These are phyloP conservation scores for Hygrocybe punicea DNA, from an alignment of 768 basidiomycete genomes.

Conservation along the genomic window DNA sequence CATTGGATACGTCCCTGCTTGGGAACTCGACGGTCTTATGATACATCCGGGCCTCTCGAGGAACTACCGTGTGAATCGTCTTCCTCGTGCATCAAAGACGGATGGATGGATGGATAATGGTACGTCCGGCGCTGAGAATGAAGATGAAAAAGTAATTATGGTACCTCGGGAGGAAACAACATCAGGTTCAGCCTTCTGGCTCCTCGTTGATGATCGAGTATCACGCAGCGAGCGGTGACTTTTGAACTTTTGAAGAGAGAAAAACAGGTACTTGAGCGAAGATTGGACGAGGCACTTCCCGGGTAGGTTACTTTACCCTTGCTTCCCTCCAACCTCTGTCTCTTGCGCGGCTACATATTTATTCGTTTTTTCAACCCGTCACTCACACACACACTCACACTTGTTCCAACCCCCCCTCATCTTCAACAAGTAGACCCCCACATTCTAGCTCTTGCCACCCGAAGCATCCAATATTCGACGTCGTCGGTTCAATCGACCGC, in stretches of 20 bases:
- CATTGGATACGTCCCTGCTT: conserved; percentile 65
- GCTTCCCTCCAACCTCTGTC: too few relatives aligned
- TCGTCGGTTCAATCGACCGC: too few relatives aligned
- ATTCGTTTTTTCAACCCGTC: too few relatives aligned
- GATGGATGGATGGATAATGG: conserved; percentile 57
- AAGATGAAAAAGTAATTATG: conserved; percentile 61
- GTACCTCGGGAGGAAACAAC: conserved; percentile 41
- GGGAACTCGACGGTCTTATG: conserved; percentile 67
- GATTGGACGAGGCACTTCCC: conserved; percentile 40
- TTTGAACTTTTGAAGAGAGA: conserved; percentile 54
- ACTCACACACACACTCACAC: too few relatives aligned
- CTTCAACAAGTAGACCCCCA: too few relatives aligned
- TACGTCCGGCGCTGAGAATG: conserved; percentile 54
- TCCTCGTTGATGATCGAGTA: conserved; percentile 53
- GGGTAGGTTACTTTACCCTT: too few relatives aligned
- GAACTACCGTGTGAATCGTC: conserved; percentile 36
- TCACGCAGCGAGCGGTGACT: conserved; percentile 46
- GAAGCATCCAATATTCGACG: too few relatives aligned
- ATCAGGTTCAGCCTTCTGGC: conserved; percentile 65
- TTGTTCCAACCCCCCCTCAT: too few relatives aligned
- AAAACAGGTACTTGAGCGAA: conserved; percentile 42
- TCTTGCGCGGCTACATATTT: too few relatives aligned
- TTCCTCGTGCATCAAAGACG: not conserved
- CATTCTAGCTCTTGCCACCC: too few relatives aligned
- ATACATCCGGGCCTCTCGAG: conserved; percentile 59